phyloP scores from a whole-genome alignment of 2,329 filamentous ascomycete genomes.

The Xylariaceae sp. region DNA sequence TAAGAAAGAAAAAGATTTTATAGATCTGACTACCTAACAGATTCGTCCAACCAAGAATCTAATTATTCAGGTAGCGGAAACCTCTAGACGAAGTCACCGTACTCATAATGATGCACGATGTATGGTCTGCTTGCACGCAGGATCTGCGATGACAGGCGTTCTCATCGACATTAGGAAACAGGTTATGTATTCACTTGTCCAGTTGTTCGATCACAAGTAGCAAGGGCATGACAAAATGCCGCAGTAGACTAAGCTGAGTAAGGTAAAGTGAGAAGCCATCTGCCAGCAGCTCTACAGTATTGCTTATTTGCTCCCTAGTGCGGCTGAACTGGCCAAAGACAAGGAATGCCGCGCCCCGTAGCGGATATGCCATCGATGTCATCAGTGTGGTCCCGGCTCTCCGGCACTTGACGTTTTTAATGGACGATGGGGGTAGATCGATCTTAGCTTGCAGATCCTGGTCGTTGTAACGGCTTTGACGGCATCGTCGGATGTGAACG shows the following conservation, averaged over 20 bases:
- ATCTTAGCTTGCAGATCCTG: not conserved
- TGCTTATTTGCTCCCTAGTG: too few species aligned
- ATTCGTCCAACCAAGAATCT: not conserved
- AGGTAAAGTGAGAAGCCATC: constrained; percentile 11
- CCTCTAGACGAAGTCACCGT: not conserved
- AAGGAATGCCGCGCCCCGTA: not conserved
- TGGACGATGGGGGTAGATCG: not conserved
- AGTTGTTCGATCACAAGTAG: not conserved
- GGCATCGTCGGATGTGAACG: not conserved
- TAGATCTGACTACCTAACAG: not conserved
- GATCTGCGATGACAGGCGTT: not conserved
- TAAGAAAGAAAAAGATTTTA: too few species aligned
- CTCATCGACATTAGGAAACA: not conserved
- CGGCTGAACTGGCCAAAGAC: constrained; percentile 24
- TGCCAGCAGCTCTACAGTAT: too few species aligned
- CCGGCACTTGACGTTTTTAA: constrained; percentile 14
- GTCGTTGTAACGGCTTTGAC: too few species aligned
- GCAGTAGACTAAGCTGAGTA: constrained; percentile 7
- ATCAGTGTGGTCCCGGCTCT: constrained; percentile 18
- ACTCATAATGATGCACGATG: not conserved
- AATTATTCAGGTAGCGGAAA: not conserved
- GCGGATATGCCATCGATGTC: constrained; percentile 15
- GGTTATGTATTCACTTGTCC: not conserved
- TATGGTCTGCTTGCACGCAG: not conserved
- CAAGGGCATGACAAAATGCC: constrained; percentile 20